These are phyloP conservation scores for Phytomonas francai DNA, from an alignment of 208 protist genomes.

Conservation along the genomic window DNA sequence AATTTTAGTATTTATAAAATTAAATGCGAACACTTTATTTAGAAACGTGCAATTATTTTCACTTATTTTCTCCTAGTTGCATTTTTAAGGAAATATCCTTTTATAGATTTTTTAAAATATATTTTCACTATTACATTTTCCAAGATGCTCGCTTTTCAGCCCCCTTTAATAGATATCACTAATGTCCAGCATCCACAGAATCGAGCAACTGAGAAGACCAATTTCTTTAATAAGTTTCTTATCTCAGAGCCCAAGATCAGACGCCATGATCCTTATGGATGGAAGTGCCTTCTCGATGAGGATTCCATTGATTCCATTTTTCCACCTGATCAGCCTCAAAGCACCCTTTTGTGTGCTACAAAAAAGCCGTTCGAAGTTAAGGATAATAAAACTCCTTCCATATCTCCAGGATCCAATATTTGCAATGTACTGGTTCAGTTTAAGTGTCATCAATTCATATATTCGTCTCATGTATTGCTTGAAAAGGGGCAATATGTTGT, in stretches of 20 bases:
- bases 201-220: conserved; percentile 13
- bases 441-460: conserved; percentile 82
- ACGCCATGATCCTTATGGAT: conserved; percentile 66
- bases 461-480: conserved; percentile 43
- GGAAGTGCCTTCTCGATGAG: conserved; percentile 55
- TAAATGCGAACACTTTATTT: background rate
- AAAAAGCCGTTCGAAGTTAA: conserved; percentile 35
- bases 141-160: conserved; percentile 19
- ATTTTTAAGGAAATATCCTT: conserved; percentile 12
- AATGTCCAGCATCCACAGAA: conserved; percentile 34
- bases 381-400: conserved; percentile 26
- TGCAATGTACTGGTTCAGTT: conserved; percentile 76
- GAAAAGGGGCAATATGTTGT: conserved; percentile 79
- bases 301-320: background rate
- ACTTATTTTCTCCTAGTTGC: conserved; percentile 17
- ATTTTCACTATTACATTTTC: conserved; percentile 2
- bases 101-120: conserved; percentile 3
- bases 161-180: conserved; percentile 63
- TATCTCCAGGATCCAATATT: conserved; percentile 17
- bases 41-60: conserved; percentile 11
- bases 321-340: background rate
- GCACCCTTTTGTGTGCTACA: conserved; percentile 6
- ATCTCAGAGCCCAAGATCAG: conserved; percentile 5
- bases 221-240: conserved; percentile 4
- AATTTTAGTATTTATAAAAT: background rate